Evolutionary conservation across 306 rosid species (phyloP).

Genomic region (Rosa lucieae): DNA sequence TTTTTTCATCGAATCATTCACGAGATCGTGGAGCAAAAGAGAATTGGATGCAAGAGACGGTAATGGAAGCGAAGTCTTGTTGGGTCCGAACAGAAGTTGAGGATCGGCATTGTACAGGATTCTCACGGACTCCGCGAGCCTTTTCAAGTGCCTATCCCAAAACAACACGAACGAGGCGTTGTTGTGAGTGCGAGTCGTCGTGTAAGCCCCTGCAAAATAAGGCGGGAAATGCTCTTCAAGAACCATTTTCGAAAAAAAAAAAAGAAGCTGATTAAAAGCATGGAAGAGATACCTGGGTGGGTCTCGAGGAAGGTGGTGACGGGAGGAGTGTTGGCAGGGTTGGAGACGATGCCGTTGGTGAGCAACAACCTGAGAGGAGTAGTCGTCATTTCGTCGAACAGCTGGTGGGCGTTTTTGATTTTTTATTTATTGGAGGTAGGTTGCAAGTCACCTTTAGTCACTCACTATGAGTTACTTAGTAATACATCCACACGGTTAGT

Average conservation of each 20-base stretch:
- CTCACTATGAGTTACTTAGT: no score
- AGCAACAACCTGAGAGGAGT: slow-evolving; percentile 49
- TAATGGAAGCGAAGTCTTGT: slow-evolving; percentile 14
- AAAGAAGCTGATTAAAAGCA: background rate
- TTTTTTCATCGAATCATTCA: slow-evolving; percentile 46
- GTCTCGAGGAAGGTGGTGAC: slow-evolving; percentile 59
- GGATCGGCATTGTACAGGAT: slow-evolving; percentile 53
- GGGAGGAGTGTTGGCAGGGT: slow-evolving; percentile 50
- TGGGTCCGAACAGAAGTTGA: slow-evolving; percentile 47
- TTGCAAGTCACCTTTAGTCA: no score
- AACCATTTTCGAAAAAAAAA: background rate
- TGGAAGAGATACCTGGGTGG: slow-evolving; percentile 52
- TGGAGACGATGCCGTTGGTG: slow-evolving; percentile 58
- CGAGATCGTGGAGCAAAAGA: slow-evolving; percentile 46
- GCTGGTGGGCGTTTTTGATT: background rate
- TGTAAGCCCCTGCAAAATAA: slow-evolving; percentile 68
- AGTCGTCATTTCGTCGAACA: slow-evolving; percentile 7
- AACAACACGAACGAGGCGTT: slow-evolving; percentile 66
- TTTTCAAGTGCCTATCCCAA: slow-evolving; percentile 78
- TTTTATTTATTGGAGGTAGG: no score
- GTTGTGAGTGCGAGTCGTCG: slow-evolving; percentile 79
- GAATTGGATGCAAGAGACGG: slow-evolving; percentile 28
- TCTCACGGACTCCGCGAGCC: slow-evolving; percentile 63
- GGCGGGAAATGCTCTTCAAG: background rate
- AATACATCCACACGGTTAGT: no score